Evolutionary conservation across 106 monocot genomes (phyloP).

Genomic region (Phalaenopsis equestris): DNA sequence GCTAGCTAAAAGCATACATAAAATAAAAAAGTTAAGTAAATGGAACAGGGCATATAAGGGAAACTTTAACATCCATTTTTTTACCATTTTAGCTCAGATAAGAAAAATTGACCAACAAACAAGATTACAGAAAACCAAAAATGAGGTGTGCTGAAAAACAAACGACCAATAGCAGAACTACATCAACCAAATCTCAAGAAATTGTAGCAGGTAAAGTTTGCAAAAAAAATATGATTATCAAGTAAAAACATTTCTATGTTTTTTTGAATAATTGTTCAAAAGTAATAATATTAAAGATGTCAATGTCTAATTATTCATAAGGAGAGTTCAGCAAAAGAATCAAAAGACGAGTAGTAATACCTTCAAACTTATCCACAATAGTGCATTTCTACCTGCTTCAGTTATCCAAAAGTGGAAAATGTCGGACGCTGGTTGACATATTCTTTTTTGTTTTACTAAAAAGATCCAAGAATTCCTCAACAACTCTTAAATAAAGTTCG

Average conservation of each 20-base stretch:
- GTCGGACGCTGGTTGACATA: not conserved
- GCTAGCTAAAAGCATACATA: not conserved
- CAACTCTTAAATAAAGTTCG: no score
- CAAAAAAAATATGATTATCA: not conserved
- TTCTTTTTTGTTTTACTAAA: no score
- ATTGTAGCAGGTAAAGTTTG: not conserved
- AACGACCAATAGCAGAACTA: not conserved
- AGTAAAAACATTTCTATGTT: not conserved
- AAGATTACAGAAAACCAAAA: not conserved
- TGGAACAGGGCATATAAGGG: not conserved
- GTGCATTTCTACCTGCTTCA: not conserved
- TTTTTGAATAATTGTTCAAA: not conserved
- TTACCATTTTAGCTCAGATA: not conserved
- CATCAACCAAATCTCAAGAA: not conserved
- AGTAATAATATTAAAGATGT: not conserved
- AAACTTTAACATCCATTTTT: not conserved
- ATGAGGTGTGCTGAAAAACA: not conserved
- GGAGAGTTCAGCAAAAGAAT: not conserved
- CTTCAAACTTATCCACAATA: not conserved
- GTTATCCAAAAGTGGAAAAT: not conserved
- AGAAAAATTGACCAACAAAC: not conserved
- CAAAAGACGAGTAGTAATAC: not conserved
- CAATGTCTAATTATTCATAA: not conserved
- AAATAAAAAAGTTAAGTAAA: not conserved
- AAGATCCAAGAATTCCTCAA: no score